These are phyloP conservation scores for Claviceps monticola DNA, from an alignment of 2,329 filamentous ascomycete genomes.

Conservation along the genomic window DNA sequence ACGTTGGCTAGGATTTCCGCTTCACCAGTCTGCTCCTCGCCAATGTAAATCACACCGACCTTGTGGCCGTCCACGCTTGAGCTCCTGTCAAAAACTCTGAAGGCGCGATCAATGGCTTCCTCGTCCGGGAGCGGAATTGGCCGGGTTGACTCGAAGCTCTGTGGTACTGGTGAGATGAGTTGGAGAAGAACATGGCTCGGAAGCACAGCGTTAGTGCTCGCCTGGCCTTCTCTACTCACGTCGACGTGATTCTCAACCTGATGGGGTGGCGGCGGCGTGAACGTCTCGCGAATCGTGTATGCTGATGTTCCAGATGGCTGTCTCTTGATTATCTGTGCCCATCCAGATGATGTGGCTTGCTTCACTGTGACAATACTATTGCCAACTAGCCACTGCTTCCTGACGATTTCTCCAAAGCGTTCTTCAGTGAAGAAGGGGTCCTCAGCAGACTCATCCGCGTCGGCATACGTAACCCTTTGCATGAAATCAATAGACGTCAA, in stretches of 20 bases:
- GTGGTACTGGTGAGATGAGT: constrained; percentile 48
- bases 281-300: constrained; percentile 46
- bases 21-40: constrained; percentile 71
- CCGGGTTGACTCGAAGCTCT: constrained; percentile 43
- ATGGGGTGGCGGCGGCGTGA: constrained; percentile 42
- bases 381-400: constrained; percentile 58
- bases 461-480: constrained; percentile 75
- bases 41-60: constrained; percentile 87
- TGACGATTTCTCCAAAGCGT: constrained; percentile 50
- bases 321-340: constrained; percentile 57
- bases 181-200: constrained; percentile 63
- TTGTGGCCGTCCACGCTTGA: constrained; percentile 92
- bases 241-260: constrained; percentile 36
- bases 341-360: constrained; percentile 51
- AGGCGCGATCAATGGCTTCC: constrained; percentile 57
- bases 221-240: constrained; percentile 34
- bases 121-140: constrained; percentile 63
- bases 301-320: constrained; percentile 55
- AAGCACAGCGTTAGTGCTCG: constrained; percentile 46
- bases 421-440: constrained; percentile 52
- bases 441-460: constrained; percentile 62
- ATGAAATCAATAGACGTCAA: constrained; percentile 91
- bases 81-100: constrained; percentile 71
- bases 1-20: constrained; percentile 76
- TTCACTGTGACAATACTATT: constrained; percentile 63